phyloP scores from a whole-genome alignment of 495 filamentous ascomycete genomes.

The Cudoniella acicularis region DNA sequence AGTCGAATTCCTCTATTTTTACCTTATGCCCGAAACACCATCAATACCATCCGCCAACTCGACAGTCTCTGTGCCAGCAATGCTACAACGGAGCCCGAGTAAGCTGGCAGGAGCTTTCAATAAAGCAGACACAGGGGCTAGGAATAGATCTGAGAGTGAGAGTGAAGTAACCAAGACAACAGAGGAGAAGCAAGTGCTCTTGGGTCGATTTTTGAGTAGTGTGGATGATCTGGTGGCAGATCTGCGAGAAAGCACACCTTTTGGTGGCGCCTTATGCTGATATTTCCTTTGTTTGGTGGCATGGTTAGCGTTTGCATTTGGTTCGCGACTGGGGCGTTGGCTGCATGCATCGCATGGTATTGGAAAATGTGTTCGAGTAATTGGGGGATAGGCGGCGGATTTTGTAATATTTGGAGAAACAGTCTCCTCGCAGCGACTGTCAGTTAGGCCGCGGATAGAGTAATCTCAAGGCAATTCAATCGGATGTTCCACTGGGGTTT shows the following conservation, averaged over 20 bases:
- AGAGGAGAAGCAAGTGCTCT: constrained; percentile 80
- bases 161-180: constrained; percentile 59
- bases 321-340: constrained; percentile 12
- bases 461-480: constrained; percentile 20
- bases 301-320: constrained; percentile 10
- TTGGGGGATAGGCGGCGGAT: neutral
- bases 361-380: constrained; percentile 14
- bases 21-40: constrained; percentile 88
- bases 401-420: constrained; percentile 12
- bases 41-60: constrained; percentile 42
- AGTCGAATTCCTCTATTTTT: constrained; percentile 93
- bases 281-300: constrained; percentile 9
- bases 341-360: neutral
- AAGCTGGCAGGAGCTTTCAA: constrained; percentile 56
- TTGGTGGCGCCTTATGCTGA: constrained; percentile 45
- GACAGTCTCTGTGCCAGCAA: constrained; percentile 31
- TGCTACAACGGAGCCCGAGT: constrained; percentile 67
- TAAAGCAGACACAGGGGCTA: constrained; percentile 19
- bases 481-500: neutral
- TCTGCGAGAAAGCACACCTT: constrained; percentile 73
- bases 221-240: constrained; percentile 92
- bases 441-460: neutral
- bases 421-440: neutral
- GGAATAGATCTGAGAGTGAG: constrained; percentile 27
- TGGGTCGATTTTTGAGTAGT: constrained; percentile 79